Conservation (phyloP, 2,329 filamentous ascomycete species). For the Seiridium unicorne region DNA sequence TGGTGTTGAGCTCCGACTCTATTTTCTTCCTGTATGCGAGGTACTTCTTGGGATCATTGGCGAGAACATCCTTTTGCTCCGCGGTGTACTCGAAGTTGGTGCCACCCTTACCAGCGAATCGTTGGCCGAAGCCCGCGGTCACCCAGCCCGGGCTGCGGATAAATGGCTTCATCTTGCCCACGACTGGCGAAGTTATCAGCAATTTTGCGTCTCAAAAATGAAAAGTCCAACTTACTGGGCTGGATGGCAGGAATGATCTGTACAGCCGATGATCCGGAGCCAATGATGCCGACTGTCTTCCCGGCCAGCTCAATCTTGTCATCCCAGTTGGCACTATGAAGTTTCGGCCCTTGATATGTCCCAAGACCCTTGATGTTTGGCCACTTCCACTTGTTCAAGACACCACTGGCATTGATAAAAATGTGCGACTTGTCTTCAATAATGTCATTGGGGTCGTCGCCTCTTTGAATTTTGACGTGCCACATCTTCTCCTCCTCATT, state of each 20-base stretch:
- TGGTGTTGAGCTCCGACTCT: slow-evolving; percentile 47
- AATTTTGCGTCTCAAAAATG: too few relatives aligned
- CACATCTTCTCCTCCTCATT: slow-evolving; percentile 1
- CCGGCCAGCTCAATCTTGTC: slow-evolving; percentile 3
- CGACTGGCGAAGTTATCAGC: background rate
- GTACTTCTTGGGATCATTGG: slow-evolving; percentile 52
- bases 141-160: slow-evolving; percentile 45
- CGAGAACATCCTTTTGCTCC: slow-evolving; percentile 45
- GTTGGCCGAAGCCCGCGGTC: slow-evolving; percentile 44
- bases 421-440: background rate
- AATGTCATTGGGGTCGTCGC: background rate
- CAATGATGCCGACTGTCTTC: background rate
- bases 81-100: slow-evolving; percentile 44
- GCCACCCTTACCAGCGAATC: slow-evolving; percentile 43
- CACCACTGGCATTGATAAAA: background rate
- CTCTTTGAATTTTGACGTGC: background rate
- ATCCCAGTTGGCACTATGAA: slow-evolving; percentile 2
- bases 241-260: slow-evolving; percentile 2
- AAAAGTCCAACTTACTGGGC: background rate
- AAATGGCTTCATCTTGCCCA: slow-evolving; percentile 13
- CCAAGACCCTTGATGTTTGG: slow-evolving; percentile 15
- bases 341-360: slow-evolving; percentile 8
- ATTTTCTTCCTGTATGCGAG: slow-evolving; percentile 47
- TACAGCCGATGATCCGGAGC: background rate
- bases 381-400: slow-evolving; percentile 10